Evolutionary conservation across 495 filamentous ascomycete genomes (phyloP), one percentile per base, ranked within the genome.

Genomic region (Coniosporium apollinis): DNA sequence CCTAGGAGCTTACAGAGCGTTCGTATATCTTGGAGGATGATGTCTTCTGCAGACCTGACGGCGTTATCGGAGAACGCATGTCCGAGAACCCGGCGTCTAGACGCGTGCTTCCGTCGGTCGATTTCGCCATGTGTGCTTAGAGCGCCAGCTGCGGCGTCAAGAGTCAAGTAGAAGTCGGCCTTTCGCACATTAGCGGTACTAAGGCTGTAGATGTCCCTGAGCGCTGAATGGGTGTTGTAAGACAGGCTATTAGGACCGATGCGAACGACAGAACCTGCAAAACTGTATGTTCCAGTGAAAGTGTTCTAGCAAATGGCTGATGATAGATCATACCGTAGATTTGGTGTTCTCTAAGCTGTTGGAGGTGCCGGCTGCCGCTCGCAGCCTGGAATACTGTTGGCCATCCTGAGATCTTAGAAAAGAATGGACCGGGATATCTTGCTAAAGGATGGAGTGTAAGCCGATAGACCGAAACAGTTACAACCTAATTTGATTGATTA

Each of bases 191-290:
- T 78, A 41, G 66, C 47, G 14, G 57, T 59, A 14, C 57, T 58
- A 56, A 67, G 62, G 40, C 67, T 66, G 47, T 79, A 77, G 45
- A 77, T 75, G 5, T 63, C 59, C 41, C 69, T 70, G 15, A 79
- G 56, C 1, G 68, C 72, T 2, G 57, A 57, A 30, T 59, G 57
- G 36, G 59, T 64, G 57, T 69, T 74, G 49, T 77, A 54, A 1
- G 66, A 72, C 30, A 79, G 53, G 29, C 55, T 64, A 46, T 73
- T 73, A 19, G 76, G 76, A 1, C 69, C 71, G 39, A 68, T 70
- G 19, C 74, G 66, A 13, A 77, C 65, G 36, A 70, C 47, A 39
- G n/a, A n/a, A n/a, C n/a, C n/a, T n/a, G n/a, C n/a, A n/a, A n/a
- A n/a, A n/a, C n/a, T n/a, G n/a, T n/a, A n/a, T n/a, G n/a, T n/a